Conservation (phyloP, 2,329 filamentous ascomycete species). For the Sporothrix pseudoabietina region DNA sequence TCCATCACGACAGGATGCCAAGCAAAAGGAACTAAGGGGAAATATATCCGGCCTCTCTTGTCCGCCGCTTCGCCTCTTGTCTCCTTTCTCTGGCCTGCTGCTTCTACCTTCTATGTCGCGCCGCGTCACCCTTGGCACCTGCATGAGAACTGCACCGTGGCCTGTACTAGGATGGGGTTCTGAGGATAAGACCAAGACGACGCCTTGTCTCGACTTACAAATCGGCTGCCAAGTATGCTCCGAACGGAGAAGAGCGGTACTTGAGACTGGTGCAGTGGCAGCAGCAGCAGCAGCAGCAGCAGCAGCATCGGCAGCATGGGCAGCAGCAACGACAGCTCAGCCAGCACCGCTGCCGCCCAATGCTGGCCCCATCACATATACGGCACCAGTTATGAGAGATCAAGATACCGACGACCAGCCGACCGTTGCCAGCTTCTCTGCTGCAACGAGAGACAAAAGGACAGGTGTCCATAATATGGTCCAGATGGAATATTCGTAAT, state of each 20-base stretch:
- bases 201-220: not conserved
- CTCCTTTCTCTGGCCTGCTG: not conserved
- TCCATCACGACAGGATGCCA: not conserved
- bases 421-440: not conserved
- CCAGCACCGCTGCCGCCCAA: not conserved
- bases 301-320: too few species aligned
- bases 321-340: too few species aligned
- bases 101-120: not conserved
- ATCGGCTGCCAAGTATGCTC: not conserved
- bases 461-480: not conserved
- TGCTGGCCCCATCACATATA: not conserved
- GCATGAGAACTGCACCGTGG: not conserved
- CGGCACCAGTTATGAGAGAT: not conserved
- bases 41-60: not conserved
- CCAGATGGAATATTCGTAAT: not conserved
- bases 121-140: not conserved
- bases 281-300: not conserved
- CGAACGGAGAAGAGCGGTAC: not conserved
- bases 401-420: not conserved
- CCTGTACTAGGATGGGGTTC: not conserved
- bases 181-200: not conserved
- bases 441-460: not conserved
- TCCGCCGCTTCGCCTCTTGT: not conserved
- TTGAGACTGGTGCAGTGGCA: too few species aligned
- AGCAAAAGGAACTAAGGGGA: not conserved